phyloP scores from a whole-genome alignment of 257 asterid species.

The Solanum rostratum region DNA sequence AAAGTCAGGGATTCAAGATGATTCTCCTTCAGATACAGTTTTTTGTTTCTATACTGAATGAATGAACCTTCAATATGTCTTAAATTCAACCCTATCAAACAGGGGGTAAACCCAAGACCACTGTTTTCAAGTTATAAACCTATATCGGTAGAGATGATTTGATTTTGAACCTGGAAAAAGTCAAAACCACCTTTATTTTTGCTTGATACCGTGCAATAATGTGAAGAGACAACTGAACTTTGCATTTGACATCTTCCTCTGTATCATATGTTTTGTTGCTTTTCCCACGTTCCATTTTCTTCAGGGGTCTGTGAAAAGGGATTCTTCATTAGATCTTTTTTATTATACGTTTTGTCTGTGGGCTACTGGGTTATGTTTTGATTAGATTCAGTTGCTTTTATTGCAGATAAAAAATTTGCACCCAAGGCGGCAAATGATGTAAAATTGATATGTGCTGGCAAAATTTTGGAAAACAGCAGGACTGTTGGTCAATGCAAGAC shows the following conservation, averaged over 20 bases:
- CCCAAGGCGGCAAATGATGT: conserved; percentile 78
- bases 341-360: background rate
- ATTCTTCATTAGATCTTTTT: background rate
- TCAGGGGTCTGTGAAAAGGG: background rate
- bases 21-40: background rate
- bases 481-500: conserved; percentile 76
- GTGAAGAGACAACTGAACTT: background rate
- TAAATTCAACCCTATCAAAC: background rate
- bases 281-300: background rate
- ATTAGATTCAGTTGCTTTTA: conserved; percentile 1
- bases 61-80: background rate
- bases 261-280: background rate
- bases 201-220: background rate
- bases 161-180: background rate
- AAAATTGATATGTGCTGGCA: conserved; percentile 76
- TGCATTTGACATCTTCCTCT: background rate
- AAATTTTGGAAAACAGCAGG: conserved; percentile 69
- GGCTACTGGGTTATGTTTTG: background rate
- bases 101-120: background rate
- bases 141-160: background rate
- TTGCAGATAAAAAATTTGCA: conserved; percentile 61
- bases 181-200: background rate
- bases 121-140: background rate
- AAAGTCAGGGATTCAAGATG: background rate
- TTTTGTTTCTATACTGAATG: background rate